phyloP scores from a whole-genome alignment of 768 basidiomycete genomes.

The Kwoniella dendrophila region DNA sequence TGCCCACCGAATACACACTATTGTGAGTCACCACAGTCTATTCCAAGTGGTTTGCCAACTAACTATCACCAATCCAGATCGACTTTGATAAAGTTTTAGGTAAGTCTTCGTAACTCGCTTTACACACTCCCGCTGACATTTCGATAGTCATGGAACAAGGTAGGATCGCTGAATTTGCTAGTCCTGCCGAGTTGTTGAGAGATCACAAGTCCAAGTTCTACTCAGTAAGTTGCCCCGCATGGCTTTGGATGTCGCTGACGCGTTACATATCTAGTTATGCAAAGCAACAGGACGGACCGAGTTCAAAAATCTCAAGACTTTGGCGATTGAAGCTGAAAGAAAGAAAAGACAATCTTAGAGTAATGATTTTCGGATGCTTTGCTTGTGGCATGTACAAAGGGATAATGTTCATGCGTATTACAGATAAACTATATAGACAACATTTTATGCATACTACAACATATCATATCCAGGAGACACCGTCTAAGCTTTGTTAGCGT shows the following conservation, averaged over 20 bases:
- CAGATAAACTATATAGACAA: background rate
- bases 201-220: conserved; percentile 53
- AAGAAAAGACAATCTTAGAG: conserved; percentile 10
- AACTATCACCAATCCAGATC: conserved; percentile 61
- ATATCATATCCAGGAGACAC: background rate
- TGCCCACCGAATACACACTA: conserved; percentile 75
- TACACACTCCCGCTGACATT: conserved; percentile 11
- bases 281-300: conserved; percentile 52
- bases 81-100: conserved; percentile 70
- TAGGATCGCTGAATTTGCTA: conserved; percentile 71
- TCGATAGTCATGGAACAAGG: conserved; percentile 66
- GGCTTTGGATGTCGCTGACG: background rate
- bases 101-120: background rate
- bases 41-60: too few species aligned
- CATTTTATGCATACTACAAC: background rate
- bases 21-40: conserved; percentile 59
- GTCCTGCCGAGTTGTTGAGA: conserved; percentile 48
- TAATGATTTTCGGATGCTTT: background rate
- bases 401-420: background rate
- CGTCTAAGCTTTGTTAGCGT: background rate
- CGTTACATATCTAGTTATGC: conserved; percentile 36
- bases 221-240: conserved; percentile 25
- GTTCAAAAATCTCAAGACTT: conserved; percentile 48
- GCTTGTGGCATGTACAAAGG: background rate
- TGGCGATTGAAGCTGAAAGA: conserved; percentile 49